A percentile compares a stretch with the other conserved stretches of the same genome.
phyloP scores from a whole-genome alignment of 768 basidiomycete genomes.

The Rhodotorula sphaerocarpa region DNA sequence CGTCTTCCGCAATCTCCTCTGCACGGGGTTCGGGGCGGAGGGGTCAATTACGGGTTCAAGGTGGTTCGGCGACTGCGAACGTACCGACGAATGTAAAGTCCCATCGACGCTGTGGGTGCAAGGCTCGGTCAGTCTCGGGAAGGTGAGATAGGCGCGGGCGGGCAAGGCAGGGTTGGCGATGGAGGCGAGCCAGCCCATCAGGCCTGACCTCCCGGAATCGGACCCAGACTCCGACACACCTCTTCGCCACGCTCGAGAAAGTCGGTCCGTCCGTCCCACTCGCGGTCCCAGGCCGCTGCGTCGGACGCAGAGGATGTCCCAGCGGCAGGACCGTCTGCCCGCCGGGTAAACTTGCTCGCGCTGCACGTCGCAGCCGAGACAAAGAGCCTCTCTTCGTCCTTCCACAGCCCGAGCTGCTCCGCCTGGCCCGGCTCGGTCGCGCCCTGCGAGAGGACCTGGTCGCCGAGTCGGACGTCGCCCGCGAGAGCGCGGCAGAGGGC shows the following conservation, averaged over 20 bases:
- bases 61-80: not conserved
- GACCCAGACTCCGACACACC: not conserved
- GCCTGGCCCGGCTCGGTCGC: not conserved
- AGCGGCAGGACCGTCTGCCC: no score
- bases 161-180: no score
- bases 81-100: slow-evolving; percentile 31
- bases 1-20: slow-evolving; percentile 32
- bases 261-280: slow-evolving; percentile 25
- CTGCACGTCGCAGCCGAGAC: slow-evolving; percentile 27
- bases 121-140: not conserved
- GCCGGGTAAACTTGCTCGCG: slow-evolving; percentile 22
- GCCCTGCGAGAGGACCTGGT: not conserved
- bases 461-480: slow-evolving; percentile 44
- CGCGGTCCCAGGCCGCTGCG: slow-evolving; percentile 3
- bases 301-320: no score
- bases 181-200: no score
- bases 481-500: slow-evolving; percentile 57
- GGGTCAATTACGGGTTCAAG: no score
- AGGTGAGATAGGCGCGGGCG: no score
- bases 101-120: slow-evolving; percentile 22
- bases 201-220: no score
- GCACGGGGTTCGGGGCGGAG: not conserved
- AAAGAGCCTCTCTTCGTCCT: slow-evolving; percentile 4
- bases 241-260: slow-evolving; percentile 28
- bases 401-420: slow-evolving; percentile 7